Evolutionary conservation across 768 basidiomycete genomes (phyloP).

Genomic region (Hebeloma cylindrosporum): DNA sequence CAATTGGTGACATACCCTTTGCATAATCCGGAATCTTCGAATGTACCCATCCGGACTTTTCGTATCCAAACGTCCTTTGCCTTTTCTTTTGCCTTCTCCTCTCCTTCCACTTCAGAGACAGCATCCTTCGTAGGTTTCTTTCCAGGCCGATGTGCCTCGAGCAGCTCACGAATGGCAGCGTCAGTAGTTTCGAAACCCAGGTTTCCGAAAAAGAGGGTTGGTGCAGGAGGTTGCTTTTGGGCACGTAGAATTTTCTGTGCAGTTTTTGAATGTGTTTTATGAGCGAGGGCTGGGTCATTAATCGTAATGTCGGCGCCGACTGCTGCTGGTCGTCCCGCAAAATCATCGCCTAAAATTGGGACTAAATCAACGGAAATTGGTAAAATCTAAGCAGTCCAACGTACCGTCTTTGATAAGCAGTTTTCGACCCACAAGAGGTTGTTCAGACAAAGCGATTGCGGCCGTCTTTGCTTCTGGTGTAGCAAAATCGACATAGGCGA

Average conservation of each 20-base stretch:
- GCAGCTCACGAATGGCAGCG: constrained; percentile 64
- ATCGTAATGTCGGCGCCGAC: constrained; percentile 36
- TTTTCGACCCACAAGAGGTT: constrained; percentile 78
- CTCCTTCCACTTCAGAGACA: constrained; percentile 18
- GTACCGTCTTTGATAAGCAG: constrained; percentile 92
- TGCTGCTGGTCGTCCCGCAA: constrained; percentile 62
- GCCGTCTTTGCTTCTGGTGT: constrained; percentile 68
- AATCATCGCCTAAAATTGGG: constrained; percentile 61
- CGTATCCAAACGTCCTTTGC: constrained; percentile 58
- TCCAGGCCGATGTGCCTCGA: constrained; percentile 63
- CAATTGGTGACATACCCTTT: constrained; percentile 73
- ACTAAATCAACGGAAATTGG: constrained; percentile 3
- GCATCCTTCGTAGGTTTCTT: constrained; percentile 32
- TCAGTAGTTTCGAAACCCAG: constrained; percentile 90
- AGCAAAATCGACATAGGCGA: constrained; percentile 95
- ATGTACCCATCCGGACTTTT: constrained; percentile 91
- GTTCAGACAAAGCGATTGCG: constrained; percentile 83
- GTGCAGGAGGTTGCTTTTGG: constrained; percentile 83
- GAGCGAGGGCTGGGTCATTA: constrained; percentile 32
- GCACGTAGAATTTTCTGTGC: constrained; percentile 73
- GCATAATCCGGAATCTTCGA: constrained; percentile 92
- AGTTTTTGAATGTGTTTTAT: constrained; percentile 55
- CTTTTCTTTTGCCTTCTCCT: constrained; percentile 30
- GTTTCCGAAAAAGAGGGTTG: constrained; percentile 92
- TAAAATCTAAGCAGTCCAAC: constrained; percentile 13